phyloP scores from a whole-genome alignment of 129 eudicot species.

The carrot (Daucus carota) region DNA sequence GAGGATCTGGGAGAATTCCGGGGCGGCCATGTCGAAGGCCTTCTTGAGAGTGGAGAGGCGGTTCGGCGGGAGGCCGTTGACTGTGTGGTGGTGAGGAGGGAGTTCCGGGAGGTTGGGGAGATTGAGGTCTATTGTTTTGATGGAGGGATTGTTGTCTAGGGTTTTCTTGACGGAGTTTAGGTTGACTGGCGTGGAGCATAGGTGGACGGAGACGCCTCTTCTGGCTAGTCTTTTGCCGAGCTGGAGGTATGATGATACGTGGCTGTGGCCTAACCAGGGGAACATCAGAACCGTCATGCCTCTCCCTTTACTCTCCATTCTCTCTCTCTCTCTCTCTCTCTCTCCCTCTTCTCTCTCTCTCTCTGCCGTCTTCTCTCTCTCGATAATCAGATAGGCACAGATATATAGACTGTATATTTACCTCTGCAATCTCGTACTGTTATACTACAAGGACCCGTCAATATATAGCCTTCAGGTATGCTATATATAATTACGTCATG shows the following conservation, averaged over 20 bases:
- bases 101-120: neutral
- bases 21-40: slow-evolving; percentile 3
- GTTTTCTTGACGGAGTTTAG: neutral
- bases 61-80: neutral
- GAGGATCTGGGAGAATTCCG: neutral
- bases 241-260: neutral
- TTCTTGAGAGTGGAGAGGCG: neutral
- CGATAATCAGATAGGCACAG: too few species aligned
- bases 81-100: slow-evolving; percentile 1
- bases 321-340: too few species aligned
- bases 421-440: too few species aligned
- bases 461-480: too few species aligned
- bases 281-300: neutral
- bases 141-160: neutral
- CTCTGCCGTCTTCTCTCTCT: too few species aligned
- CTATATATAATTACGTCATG: too few species aligned
- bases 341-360: too few species aligned
- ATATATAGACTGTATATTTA: too few species aligned
- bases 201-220: neutral
- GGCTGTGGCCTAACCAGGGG: slow-evolving; percentile 4
- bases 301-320: neutral
- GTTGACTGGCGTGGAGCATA: neutral
- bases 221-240: neutral
- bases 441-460: too few species aligned
- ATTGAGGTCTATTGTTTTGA: neutral